These are phyloP conservation scores for Pseudomonodictys pantanalensis DNA, from an alignment of 495 filamentous ascomycete species.

Conservation along the genomic window DNA sequence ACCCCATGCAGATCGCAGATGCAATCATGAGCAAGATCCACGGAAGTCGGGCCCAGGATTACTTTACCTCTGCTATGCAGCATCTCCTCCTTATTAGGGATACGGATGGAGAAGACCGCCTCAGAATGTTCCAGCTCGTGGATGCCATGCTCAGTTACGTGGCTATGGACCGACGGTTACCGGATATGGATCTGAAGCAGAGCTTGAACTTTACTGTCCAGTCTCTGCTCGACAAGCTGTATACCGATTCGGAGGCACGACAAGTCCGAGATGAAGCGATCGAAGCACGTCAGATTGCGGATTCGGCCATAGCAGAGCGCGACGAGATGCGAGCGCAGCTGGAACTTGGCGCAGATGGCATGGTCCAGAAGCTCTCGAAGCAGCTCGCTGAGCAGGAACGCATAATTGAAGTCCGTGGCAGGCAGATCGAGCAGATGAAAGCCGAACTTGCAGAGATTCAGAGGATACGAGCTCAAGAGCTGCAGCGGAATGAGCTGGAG, in stretches of 20 bases:
- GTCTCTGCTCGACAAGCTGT: slow-evolving; percentile 86
- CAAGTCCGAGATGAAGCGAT: slow-evolving; percentile 86
- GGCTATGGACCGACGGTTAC: slow-evolving; percentile 93
- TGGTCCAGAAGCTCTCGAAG: slow-evolving; percentile 89
- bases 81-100: slow-evolving; percentile 92
- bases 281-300: slow-evolving; percentile 85
- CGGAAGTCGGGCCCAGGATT: slow-evolving; percentile 82
- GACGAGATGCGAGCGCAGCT: slow-evolving; percentile 95
- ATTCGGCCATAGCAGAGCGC: slow-evolving; percentile 90
- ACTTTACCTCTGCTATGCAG: slow-evolving; percentile 93
- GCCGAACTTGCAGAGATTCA: slow-evolving; percentile 86
- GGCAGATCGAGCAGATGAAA: slow-evolving; percentile 83
- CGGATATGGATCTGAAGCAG: slow-evolving; percentile 96
- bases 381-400: slow-evolving; percentile 88
- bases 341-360: slow-evolving; percentile 86
- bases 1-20: slow-evolving; percentile 88
- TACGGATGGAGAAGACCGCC: slow-evolving; percentile 85
- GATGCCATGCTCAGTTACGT: slow-evolving; percentile 98
- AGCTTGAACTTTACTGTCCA: slow-evolving; percentile 97
- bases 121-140: slow-evolving; percentile 97
- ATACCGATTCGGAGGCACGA: slow-evolving; percentile 92
- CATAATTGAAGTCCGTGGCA: slow-evolving; percentile 81
- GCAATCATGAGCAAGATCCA: slow-evolving; percentile 85
- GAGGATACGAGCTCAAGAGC: slow-evolving; percentile 79
- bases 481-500: slow-evolving; percentile 92